Evolutionary conservation across 805 yeast genomes (phyloP), one percentile per base, ranked within the genome.

Genomic region (Pichia nakasei): DNA sequence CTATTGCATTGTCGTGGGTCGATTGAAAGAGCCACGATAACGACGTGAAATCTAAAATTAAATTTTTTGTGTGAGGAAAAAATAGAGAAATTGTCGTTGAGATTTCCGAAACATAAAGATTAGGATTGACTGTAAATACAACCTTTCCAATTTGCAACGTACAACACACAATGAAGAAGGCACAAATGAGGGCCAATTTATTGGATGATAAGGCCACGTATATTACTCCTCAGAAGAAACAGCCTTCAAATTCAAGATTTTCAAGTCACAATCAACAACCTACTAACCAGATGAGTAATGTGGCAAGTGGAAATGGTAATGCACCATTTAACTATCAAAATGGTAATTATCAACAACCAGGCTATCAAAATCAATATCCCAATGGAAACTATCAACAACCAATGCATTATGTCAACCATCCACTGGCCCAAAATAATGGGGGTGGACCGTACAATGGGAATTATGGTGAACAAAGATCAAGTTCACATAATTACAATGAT

Each of bases 121-220:
- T 24, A 8, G 27, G 27, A 11, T 24, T 24, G 7, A 11, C 11
- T 11, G 11, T 8, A 8, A 24, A 24, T 24, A 8, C 27, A 8
- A 7, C 27, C 7, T 24, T 24, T 29, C 15, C 18, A 13, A 13
- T 12, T 15, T 13, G 2, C 32, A 13, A 29, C 15, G 12, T n/a
- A 29, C 27, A 24, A 11, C 6, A 7, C 9, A 22, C 39, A 13
- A 49, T 49, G 51, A 53, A 45, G 17, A 56, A 54, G 37, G 45
- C 59, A 29, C 57, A 56, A 22, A 8, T 57, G 2, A 53, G 60
- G 37, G 55, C 57, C 20, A 50, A 57, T 42, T 44, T 57, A 5
- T 27, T 57, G 37, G 52, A 50, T 41, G 59, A 53, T 17, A 36
- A 40, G 5, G 21, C 45, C 9, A 39, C 45, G 6, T 44, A 40